phyloP scores from a whole-genome alignment of 176 grass and related monocot species.

The Ananas comosus region DNA sequence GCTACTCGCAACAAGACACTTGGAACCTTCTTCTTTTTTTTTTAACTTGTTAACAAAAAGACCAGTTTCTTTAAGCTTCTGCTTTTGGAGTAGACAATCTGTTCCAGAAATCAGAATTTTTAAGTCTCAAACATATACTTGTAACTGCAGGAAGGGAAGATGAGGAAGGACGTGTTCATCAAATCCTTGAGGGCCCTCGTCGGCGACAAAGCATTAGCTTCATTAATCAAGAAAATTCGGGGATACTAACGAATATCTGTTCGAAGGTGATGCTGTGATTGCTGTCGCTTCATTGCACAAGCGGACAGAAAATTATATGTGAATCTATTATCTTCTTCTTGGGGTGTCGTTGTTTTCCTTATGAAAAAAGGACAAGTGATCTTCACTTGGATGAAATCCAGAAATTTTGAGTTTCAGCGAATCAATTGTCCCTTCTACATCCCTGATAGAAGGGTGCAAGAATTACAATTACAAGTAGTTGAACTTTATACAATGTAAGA shows the following conservation, averaged over 20 bases:
- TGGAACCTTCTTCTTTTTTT: neutral
- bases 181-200: constrained; percentile 34
- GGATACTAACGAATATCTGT: constrained; percentile 26
- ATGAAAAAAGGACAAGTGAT: no score
- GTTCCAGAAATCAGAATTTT: no score
- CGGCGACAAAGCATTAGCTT: constrained; percentile 52
- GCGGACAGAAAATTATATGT: neutral
- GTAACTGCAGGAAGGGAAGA: constrained; percentile 49
- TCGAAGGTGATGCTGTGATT: neutral
- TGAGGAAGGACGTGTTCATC: constrained; percentile 62
- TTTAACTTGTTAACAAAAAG: neutral
- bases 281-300: neutral
- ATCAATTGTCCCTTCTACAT: no score
- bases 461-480: no score
- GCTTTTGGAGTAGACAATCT: no score
- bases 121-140: neutral
- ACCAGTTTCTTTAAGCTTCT: no score
- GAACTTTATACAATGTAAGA: no score
- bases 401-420: no score
- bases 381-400: neutral
- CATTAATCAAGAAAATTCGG: constrained; percentile 46
- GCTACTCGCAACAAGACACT: neutral
- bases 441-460: neutral
- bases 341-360: no score
- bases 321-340: no score